Conservation (phyloP, 768 basidiomycete species). For the Phylloporus sp. region DNA sequence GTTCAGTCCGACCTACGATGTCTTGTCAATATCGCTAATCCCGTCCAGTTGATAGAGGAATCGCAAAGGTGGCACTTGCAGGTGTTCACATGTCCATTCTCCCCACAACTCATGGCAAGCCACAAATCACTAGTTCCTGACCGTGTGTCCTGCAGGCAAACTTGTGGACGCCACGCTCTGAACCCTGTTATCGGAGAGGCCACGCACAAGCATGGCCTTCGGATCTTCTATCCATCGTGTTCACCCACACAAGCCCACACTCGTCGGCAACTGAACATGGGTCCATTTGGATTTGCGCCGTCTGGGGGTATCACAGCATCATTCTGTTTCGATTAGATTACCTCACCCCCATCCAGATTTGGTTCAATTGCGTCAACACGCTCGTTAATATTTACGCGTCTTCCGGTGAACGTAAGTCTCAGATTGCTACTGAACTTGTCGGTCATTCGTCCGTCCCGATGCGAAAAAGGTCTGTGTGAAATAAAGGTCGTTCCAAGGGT, state of each 20-base stretch:
- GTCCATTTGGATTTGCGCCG: constrained; percentile 5
- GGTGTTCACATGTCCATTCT: constrained; percentile 21
- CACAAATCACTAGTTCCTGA: constrained; percentile 11
- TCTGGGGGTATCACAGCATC: background rate
- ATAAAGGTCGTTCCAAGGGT: background rate
- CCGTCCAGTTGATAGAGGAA: background rate
- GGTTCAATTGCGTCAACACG: background rate
- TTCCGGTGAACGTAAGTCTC: constrained; percentile 7
- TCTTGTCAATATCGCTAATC: constrained; percentile 1
- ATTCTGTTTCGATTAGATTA: constrained; percentile 7
- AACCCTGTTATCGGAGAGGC: constrained; percentile 3
- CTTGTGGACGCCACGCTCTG: constrained; percentile 20
- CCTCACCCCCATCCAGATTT: constrained; percentile 6
- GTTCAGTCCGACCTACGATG: constrained; percentile 4
- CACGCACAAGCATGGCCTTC: constrained; percentile 15
- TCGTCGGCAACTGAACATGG: constrained; percentile 16
- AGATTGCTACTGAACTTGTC: background rate
- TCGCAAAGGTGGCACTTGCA: background rate
- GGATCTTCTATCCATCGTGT: constrained; percentile 24
- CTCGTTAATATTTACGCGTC: constrained; percentile 1
- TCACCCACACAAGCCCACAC: constrained; percentile 1
- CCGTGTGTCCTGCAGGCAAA: constrained; percentile 22
- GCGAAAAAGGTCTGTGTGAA: background rate
- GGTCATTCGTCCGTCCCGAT: background rate
- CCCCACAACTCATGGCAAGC: constrained; percentile 16